phyloP scores from a whole-genome alignment of 225 moss, liverwort and hornwort genomes.

The Polytrichum formosum region DNA sequence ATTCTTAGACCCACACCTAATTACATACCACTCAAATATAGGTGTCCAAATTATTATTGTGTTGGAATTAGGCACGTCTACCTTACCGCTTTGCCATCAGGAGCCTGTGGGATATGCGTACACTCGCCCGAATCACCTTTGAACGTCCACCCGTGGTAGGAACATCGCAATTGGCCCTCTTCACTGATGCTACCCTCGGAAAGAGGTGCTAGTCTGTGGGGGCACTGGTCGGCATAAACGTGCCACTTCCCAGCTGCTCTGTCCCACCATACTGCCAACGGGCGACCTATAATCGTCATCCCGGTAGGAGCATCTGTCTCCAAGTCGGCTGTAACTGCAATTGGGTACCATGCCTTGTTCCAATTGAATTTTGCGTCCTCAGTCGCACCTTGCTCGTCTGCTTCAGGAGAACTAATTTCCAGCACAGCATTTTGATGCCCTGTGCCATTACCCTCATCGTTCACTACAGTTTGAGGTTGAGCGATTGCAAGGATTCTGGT shows the following conservation, averaged over 20 bases:
- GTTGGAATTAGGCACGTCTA: too few species aligned
- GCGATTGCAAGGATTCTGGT: slow-evolving; percentile 21
- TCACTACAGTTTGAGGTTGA: slow-evolving; percentile 12
- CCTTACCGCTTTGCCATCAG: too few species aligned
- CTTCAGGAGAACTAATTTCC: slow-evolving; percentile 12
- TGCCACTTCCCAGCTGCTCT: slow-evolving; percentile 57
- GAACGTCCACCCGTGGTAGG: slow-evolving; percentile 96
- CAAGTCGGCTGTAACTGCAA: slow-evolving; percentile 44
- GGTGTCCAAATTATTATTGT: too few species aligned
- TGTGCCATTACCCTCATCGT: slow-evolving; percentile 13
- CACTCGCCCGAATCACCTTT: slow-evolving; percentile 70
- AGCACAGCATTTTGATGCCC: slow-evolving; percentile 6
- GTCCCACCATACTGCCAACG: slow-evolving; percentile 96
- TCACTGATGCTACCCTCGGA: slow-evolving; percentile 89
- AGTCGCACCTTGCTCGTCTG: slow-evolving; percentile 17
- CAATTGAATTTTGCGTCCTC: slow-evolving; percentile 41
- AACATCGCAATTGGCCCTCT: slow-evolving; percentile 79
- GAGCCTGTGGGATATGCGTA: slow-evolving; percentile 68
- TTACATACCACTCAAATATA: too few species aligned
- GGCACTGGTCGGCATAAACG: slow-evolving; percentile 76
- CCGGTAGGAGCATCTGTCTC: slow-evolving; percentile 58
- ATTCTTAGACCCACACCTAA: too few species aligned
- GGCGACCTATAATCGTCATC: slow-evolving; percentile 62
- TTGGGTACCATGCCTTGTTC: slow-evolving; percentile 79
- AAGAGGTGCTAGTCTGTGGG: slow-evolving; percentile 86